Conservation (phyloP, 192 early-diverging fungal genomes). For the Rhizoclosmatium sp. region DNA sequence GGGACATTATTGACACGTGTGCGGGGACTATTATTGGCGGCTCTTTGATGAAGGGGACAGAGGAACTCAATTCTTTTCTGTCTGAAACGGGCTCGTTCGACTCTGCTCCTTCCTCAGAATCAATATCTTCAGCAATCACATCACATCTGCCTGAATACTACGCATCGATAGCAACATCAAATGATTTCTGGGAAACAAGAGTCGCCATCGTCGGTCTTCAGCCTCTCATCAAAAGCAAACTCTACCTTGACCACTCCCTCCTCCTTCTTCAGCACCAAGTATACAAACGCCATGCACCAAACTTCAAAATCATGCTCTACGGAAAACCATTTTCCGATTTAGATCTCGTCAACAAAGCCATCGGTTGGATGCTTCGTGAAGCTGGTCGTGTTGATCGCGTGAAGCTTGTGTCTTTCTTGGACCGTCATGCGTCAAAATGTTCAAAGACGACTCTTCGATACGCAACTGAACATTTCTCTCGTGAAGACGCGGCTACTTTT, state of each 20-base stretch:
- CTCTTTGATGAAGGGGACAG: not conserved
- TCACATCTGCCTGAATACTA: not conserved
- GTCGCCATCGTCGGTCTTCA: not conserved
- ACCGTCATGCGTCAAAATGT: not conserved
- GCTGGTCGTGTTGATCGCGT: not conserved
- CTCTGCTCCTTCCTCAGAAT: not conserved
- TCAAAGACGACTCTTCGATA: slow-evolving; percentile 1
- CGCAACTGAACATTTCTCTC: slow-evolving; percentile 5
- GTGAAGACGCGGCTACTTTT: too few species aligned
- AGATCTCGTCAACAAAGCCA: slow-evolving; percentile 4
- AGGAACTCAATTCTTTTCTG: not conserved
- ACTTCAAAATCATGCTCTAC: not conserved
- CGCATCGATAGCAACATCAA: not conserved
- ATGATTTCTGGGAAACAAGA: slow-evolving; percentile 3
- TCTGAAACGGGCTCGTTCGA: not conserved
- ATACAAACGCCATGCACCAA: not conserved
- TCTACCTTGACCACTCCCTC: not conserved
- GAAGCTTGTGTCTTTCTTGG: not conserved
- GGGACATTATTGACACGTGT: not conserved
- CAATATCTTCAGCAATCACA: not conserved
- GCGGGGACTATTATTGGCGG: not conserved
- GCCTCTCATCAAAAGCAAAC: not conserved
- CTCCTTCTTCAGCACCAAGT: not conserved
- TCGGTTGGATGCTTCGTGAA: slow-evolving; percentile 2
- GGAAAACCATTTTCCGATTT: slow-evolving; percentile 3